phyloP scores from a whole-genome alignment of 352 stramenopile species.

The Elongisporangium undulatum region DNA sequence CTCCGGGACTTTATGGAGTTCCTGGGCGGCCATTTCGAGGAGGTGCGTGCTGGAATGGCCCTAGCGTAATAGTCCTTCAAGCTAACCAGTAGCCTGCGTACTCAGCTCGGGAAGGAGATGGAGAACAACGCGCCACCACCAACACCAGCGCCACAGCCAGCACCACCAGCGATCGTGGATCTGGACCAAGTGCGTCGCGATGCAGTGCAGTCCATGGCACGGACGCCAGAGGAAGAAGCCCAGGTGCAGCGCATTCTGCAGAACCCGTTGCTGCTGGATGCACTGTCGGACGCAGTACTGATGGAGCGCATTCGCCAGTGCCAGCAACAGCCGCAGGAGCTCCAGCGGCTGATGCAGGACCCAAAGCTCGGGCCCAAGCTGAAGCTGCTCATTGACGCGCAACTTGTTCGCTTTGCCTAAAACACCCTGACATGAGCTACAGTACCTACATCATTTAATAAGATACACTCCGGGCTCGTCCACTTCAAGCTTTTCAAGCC shows the following conservation, averaged over 20 bases:
- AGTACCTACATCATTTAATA: no score
- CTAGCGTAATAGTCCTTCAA: background rate
- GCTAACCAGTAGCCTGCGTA: background rate
- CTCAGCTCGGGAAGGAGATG: constrained; percentile 17
- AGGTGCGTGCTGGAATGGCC: constrained; percentile 27
- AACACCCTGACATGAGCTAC: no score
- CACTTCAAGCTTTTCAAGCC: background rate
- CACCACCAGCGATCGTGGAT: constrained; percentile 46
- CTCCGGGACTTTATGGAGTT: constrained; percentile 72
- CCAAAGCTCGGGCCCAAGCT: constrained; percentile 44
- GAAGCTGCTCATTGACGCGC: constrained; percentile 41
- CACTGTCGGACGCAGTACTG: constrained; percentile 48
- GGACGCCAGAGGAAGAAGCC: constrained; percentile 49
- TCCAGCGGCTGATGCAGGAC: constrained; percentile 41
- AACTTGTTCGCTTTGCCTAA: constrained; percentile 53
- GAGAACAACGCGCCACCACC: constrained; percentile 22
- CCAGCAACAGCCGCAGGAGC: constrained; percentile 28
- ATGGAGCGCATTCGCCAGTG: constrained; percentile 51
- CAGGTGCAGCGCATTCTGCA: constrained; percentile 65
- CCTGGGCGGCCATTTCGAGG: constrained; percentile 66
- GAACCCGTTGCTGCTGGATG: constrained; percentile 55
- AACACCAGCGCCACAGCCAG: constrained; percentile 8
- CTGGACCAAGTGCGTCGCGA: constrained; percentile 43
- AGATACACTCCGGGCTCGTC: no score
- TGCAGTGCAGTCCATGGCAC: constrained; percentile 55